Evolutionary conservation across 192 early-diverging fungal species (phyloP).

Genomic region (Podila clonocystis): DNA sequence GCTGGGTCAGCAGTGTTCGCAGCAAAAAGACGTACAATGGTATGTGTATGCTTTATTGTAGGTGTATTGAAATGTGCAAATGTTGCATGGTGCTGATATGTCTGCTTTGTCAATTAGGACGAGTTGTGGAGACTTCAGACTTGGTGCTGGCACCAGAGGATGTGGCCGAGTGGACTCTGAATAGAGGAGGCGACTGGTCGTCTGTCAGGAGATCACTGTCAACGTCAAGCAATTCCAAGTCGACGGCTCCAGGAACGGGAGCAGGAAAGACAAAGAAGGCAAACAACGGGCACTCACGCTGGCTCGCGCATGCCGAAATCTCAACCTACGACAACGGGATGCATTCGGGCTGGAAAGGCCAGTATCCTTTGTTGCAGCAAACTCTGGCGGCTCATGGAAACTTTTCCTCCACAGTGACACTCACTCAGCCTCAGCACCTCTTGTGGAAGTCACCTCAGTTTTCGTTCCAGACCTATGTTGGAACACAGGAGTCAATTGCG

Average conservation of each 20-base stretch:
- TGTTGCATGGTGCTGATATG: neutral
- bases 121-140: slow-evolving; percentile 59
- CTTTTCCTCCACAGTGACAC: slow-evolving; percentile 19
- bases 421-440: slow-evolving; percentile 51
- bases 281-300: slow-evolving; percentile 24
- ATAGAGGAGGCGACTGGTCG: slow-evolving; percentile 57
- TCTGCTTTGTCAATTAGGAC: slow-evolving; percentile 16
- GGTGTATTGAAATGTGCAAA: neutral
- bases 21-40: slow-evolving; percentile 57
- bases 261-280: slow-evolving; percentile 11
- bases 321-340: slow-evolving; percentile 58
- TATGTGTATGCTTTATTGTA: neutral
- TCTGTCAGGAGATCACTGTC: slow-evolving; percentile 50
- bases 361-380: slow-evolving; percentile 43
- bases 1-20: slow-evolving; percentile 58
- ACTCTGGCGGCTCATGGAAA: slow-evolving; percentile 37
- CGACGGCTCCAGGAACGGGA: neutral
- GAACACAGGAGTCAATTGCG: slow-evolving; percentile 37
- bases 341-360: slow-evolving; percentile 51
- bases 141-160: slow-evolving; percentile 62
- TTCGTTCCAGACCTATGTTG: slow-evolving; percentile 57
- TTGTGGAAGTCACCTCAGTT: slow-evolving; percentile 64
- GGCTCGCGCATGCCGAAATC: slow-evolving; percentile 64
- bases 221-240: slow-evolving; percentile 5
- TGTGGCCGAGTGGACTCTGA: slow-evolving; percentile 66